Percentiles rank a stretch among this genome's conserved stretches.
Evolutionary conservation across 176 grass and related monocot species (phyloP).

Genomic region (Musa acuminata): DNA sequence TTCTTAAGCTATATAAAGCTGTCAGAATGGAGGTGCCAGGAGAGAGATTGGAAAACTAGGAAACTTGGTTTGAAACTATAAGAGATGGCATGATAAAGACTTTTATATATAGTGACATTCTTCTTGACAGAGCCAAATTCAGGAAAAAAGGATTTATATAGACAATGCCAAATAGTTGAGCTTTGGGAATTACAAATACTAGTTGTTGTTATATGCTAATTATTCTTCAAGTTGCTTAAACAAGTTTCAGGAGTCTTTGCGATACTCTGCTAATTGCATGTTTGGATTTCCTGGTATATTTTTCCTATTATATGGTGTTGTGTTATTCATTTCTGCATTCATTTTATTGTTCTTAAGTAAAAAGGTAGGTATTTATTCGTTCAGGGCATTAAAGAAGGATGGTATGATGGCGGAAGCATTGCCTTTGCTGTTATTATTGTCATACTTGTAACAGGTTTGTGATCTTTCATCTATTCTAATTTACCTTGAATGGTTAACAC

Average conservation of each 20-base stretch:
- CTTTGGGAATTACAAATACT: not conserved
- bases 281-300: not conserved
- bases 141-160: not conserved
- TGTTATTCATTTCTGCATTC: not conserved
- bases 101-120: not conserved
- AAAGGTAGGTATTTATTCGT: not conserved
- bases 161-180: not conserved
- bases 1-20: not conserved
- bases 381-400: slow-evolving; percentile 92
- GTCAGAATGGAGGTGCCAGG: not conserved
- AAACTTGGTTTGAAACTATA: not conserved
- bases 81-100: not conserved
- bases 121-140: not conserved
- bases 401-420: slow-evolving; percentile 97
- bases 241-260: not conserved
- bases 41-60: not conserved
- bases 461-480: slow-evolving; percentile 16
- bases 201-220: not conserved
- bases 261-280: not conserved
- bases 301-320: not conserved
- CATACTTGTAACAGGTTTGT: slow-evolving; percentile 75
- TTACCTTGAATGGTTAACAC: not conserved
- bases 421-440: slow-evolving; percentile 84
- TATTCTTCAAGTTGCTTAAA: not conserved
- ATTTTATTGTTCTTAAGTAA: not conserved